Base-by-base conservation (phyloP, 2,329 filamentous ascomycete genomes). In the Podosphaera fusca region DNA sequence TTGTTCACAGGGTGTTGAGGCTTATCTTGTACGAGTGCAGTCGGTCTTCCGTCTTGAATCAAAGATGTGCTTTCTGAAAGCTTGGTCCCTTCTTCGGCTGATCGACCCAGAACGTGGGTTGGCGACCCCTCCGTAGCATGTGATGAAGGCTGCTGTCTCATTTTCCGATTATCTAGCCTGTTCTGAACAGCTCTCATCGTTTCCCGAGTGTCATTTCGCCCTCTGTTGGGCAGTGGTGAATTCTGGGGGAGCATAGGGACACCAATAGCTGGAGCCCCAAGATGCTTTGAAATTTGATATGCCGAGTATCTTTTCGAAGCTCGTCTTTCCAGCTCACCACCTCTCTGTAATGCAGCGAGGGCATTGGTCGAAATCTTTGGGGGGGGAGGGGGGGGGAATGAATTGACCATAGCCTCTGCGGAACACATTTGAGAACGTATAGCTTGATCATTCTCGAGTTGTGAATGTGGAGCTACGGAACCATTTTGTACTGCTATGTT, bases 231-330 rank as follows among this genome's bases (percentile, higher is more conserved):
- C 60, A 90, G 77, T 1, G 86, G 87, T 3, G 84, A 83, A 60
- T 82, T 87, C 66, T 90, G 88, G 29, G 96, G 78, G 66, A 94
- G 77, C 69, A 94, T 85, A 5, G 89, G 87, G 14, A 96, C 83
- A 29, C 86, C 87, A 69, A 82, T 88, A 14, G 85, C 78, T 45
- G 84, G 82, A 14, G 81, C 78, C 9, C 90, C 90, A 1, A 96
- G 74, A 64, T 95, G 88, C 67, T 95, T 96, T 51, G 87, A 87
- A 63, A 98, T 94, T 66, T 98, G 92, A 67, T 96, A 98, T 56
- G 88, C 85, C 1, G 92, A 96, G 67, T 96, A 98, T 65, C 92
- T 77, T 63, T 90, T 78, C 12, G 92, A 98, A 0, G 92, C 92
- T 67, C 92, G 79, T 66, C 92, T 80, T 70, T 98, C 92, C 55